Conservation (phyloP, 169 alveolate genomes). For the Eimeria brunetti region DNA sequence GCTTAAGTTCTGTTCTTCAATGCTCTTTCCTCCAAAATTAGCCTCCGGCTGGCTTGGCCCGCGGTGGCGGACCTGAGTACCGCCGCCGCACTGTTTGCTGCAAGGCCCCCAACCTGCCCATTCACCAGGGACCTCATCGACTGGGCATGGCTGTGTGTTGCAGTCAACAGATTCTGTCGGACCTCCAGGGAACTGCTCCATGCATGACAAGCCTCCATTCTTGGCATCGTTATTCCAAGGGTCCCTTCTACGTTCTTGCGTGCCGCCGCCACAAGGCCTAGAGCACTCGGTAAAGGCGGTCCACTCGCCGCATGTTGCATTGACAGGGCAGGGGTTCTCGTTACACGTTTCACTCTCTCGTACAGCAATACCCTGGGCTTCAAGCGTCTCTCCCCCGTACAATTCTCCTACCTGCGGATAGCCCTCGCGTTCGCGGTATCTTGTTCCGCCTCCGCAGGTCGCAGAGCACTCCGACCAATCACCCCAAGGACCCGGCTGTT, state of each 20-base stretch:
- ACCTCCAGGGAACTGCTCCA: slow-evolving; percentile 72
- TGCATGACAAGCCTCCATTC: slow-evolving; percentile 76
- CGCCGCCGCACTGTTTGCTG: slow-evolving; percentile 82
- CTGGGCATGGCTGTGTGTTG: slow-evolving; percentile 80
- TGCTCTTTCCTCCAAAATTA: slow-evolving; percentile 71
- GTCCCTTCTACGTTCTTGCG: slow-evolving; percentile 74
- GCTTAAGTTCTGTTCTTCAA: slow-evolving; percentile 62
- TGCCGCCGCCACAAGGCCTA: slow-evolving; percentile 83
- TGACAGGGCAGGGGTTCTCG: slow-evolving; percentile 73
- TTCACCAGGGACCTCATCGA: slow-evolving; percentile 81
- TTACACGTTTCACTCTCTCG: slow-evolving; percentile 60
- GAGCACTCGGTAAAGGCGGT: slow-evolving; percentile 82
- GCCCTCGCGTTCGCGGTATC: slow-evolving; percentile 74
- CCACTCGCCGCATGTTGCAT: slow-evolving; percentile 78
- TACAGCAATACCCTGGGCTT: slow-evolving; percentile 44
- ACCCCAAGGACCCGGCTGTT: slow-evolving; percentile 79
- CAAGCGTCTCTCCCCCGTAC: slow-evolving; percentile 65
- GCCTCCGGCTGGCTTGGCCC: slow-evolving; percentile 54
- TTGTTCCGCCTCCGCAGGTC: slow-evolving; percentile 84
- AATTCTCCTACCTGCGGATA: slow-evolving; percentile 58
- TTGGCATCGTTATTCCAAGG: slow-evolving; percentile 71
- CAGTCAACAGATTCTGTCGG: background rate
- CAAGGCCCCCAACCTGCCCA: slow-evolving; percentile 85
- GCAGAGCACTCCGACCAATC: slow-evolving; percentile 85
- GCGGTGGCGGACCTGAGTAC: slow-evolving; percentile 75